Evolutionary conservation across 169 alveolate genomes (phyloP), one percentile per base, ranked within the genome.

Genomic region (Cryptosporidium canis): DNA sequence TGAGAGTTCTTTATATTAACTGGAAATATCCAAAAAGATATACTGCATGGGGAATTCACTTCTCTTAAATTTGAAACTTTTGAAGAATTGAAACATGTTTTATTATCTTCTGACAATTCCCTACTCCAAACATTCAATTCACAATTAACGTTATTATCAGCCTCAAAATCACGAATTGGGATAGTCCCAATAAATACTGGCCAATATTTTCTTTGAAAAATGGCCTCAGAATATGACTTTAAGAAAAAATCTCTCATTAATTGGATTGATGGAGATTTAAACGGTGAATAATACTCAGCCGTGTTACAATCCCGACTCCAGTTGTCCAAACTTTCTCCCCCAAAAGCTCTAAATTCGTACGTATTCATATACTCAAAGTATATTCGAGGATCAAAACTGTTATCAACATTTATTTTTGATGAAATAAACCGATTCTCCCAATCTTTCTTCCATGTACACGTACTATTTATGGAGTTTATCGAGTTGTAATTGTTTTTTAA

Each of bases 101-200:
- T n/a, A 21, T 24, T 37, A 66, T 66, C 47, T 21, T 66, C 63
- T 2, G 29, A n/a, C 7, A 8, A 5, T 41, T 9, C 41, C 16
- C 41, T 14, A 37, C 6, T 2, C 6, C 29, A 14, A n/a, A n/a
- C n/a, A 31, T 61, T 21, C 6, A 37, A 3, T 51, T 11, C 9
- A 16, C 3, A 51, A 6, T 21, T 51, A 51, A 24, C 6, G 9
- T 51, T 14, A 18, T 45, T 12, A 14, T 44, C 33, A 56, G 27
- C 9, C 21, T 68, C 58, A 3, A 67, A 31, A 71, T 85, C 92
- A 27, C 90, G 58, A 27, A 85, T 82, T 77, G 90, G 85, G 0
- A 83, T 83, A 16, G 77, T 77, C 1, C 93, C 93, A 1, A 90
- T 83, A 64, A 90, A 90, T 7, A 90, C 91, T 2, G 93, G 93